Base-by-base conservation (phyloP, 345 rosid genomes). In the Camelina neglecta region DNA sequence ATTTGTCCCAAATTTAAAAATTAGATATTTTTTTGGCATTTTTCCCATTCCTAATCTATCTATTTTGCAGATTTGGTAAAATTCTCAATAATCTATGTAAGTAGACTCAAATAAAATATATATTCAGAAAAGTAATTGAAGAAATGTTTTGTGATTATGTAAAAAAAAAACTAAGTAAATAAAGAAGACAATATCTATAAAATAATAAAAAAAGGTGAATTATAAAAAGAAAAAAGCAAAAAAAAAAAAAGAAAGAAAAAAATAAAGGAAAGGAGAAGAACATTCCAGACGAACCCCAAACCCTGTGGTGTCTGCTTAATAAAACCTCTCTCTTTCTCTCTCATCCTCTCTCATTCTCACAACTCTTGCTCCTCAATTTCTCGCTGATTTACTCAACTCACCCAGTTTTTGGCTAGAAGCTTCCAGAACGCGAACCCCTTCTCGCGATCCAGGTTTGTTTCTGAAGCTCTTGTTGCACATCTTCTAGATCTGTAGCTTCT, bases 401-500 rank as follows among this genome's bases (percentile, higher is more conserved):
- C 53, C 21, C 54, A 55, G 68, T 16, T 57, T 24, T 50, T 65
- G 35, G 4, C 12, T 4, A 51, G 78, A 80, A 64, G 50, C 71
- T 72, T 77, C 73, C 76, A 51, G 66, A 79, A 72, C 51, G 57
- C 44, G 12, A 44, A 18, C 60, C 18, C 16, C 50, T 24, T 67
- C 53, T 71, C 65, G 24, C 80, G 38, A 57, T 31, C 44, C 74
- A 78, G 86, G 89, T 85, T 35, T 15, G 81, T 55, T 81, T 49
- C 38, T 60, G 21, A 29, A 50, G 5, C 74, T 44, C 5, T 33
- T 56, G 7, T 20, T 55, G 9, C 48, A 65, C 72, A 56, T 70
- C 75, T 64, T 39, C 1, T 31, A 77, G 81, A 72, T 78, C 81
- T 77, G 48, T 47, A 77, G n/a, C 38, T 55, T n/a, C 8, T 50